These are phyloP conservation scores for Cucumis sativus DNA, from an alignment of 306 rosid species.

Conservation along the genomic window DNA sequence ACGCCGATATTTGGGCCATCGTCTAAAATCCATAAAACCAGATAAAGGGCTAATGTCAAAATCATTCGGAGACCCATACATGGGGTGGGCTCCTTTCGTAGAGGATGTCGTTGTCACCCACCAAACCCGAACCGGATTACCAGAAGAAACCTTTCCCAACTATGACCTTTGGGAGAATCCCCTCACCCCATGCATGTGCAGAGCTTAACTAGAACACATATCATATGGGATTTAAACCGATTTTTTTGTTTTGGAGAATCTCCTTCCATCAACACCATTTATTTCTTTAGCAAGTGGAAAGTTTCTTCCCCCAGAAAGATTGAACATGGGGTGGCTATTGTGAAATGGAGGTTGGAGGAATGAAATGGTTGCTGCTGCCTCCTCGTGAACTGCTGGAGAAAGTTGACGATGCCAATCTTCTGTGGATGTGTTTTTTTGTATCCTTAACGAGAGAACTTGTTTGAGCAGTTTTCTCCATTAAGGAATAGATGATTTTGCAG, in stretches of 20 bases:
- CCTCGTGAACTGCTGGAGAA: neutral
- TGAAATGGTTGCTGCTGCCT: neutral
- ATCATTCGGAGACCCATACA: slow-evolving; percentile 96
- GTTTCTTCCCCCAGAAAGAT: neutral
- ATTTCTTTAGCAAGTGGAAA: slow-evolving; percentile 1
- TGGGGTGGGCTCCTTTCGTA: slow-evolving; percentile 94
- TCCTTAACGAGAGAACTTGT: neutral
- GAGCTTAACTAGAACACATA: slow-evolving; percentile 31
- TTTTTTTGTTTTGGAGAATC: slow-evolving; percentile 9
- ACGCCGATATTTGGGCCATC: slow-evolving; percentile 93
- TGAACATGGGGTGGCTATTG: neutral
- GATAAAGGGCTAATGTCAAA: slow-evolving; percentile 98
- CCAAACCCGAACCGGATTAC: slow-evolving; percentile 81
- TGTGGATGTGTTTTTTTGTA: neutral
- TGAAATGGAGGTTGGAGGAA: neutral
- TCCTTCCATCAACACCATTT: slow-evolving; percentile 12
- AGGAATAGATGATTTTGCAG: neutral
- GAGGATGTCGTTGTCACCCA: slow-evolving; percentile 87
- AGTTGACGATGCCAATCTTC: neutral
- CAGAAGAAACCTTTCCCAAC: slow-evolving; percentile 90
- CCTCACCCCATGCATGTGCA: slow-evolving; percentile 97
- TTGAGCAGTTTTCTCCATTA: slow-evolving; percentile 1
- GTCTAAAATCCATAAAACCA: slow-evolving; percentile 82
- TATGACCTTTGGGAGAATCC: slow-evolving; percentile 98
- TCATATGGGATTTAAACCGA: slow-evolving; percentile 11